Evolutionary conservation across 1,284 basidiomycete species (phyloP).

Genomic region (Ustilago bromivora): DNA sequence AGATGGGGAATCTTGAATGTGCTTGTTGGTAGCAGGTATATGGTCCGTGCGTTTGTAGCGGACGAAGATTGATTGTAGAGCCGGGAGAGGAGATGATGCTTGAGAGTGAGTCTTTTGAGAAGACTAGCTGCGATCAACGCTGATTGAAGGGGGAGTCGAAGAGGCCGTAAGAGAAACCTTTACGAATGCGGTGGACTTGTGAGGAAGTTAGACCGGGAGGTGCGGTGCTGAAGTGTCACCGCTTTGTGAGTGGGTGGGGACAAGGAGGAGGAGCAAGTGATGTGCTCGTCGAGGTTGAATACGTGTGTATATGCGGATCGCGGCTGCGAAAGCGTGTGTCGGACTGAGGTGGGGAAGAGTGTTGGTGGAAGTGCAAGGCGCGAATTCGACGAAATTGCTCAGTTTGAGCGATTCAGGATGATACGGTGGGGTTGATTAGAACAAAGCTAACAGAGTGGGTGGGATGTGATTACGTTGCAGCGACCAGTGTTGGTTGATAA

Average conservation of each 20-base stretch:
- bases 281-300: neutral
- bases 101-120: constrained; percentile 1
- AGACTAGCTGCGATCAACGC: constrained; percentile 23
- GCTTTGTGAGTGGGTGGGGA: neutral
- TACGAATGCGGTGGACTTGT: neutral
- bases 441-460: neutral
- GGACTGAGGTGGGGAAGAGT: neutral
- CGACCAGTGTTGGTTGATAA: constrained; percentile 8
- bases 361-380: neutral
- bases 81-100: neutral
- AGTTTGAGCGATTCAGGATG: neutral
- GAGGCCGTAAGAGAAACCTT: neutral
- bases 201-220: neutral
- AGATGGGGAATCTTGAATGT: constrained; percentile 27
- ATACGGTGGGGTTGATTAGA: neutral
- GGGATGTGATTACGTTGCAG: constrained; percentile 9
- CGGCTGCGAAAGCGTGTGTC: neutral
- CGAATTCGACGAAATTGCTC: neutral
- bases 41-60: constrained; percentile 16
- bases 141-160: constrained; percentile 7
- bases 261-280: neutral
- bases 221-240: too few relatives aligned
- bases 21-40: constrained; percentile 38
- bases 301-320: neutral
- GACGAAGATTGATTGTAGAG: constrained; percentile 5